phyloP scores from a whole-genome alignment of 805 yeast genomes.

The Saccharomycopsis sp. region DNA sequence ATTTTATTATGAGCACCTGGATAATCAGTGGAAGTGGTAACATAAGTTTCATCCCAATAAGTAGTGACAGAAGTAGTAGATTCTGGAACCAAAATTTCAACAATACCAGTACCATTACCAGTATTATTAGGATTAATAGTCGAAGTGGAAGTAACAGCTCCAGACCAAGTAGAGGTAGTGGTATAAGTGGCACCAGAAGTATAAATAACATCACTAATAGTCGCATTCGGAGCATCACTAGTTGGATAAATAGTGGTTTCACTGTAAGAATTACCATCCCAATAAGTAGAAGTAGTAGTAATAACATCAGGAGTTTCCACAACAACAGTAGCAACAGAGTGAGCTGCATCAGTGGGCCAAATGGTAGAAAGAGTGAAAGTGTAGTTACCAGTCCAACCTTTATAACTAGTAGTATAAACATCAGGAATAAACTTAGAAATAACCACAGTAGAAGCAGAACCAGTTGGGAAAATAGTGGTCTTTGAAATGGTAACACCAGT shows the following conservation, averaged over 20 bases:
- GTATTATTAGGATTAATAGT: background rate
- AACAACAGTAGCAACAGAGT: no score
- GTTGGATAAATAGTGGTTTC: slow-evolving; percentile 1
- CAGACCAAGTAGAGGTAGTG: background rate
- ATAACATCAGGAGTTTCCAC: background rate
- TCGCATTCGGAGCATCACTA: background rate
- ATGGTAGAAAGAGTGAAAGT: no score
- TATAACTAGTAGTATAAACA: no score
- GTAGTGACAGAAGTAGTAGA: slow-evolving; percentile 2
- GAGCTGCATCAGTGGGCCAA: no score
- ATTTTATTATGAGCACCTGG: no score
- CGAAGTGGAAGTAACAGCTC: background rate
- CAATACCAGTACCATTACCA: background rate
- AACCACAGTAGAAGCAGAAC: no score
- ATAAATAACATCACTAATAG: no score
- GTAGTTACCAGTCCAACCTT: no score
- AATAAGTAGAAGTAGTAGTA: background rate
- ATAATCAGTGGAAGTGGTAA: background rate
- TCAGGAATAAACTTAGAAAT: no score
- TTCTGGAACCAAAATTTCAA: background rate
- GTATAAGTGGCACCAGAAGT: no score
- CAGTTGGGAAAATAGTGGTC: no score
- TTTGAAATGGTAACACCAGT: no score
- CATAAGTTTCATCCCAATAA: slow-evolving; percentile 1
- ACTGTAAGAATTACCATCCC: background rate